Evolutionary conservation across 2,329 filamentous ascomycete species (phyloP), one percentile per base, ranked within the genome.

Genomic region (Capronia coronata): DNA sequence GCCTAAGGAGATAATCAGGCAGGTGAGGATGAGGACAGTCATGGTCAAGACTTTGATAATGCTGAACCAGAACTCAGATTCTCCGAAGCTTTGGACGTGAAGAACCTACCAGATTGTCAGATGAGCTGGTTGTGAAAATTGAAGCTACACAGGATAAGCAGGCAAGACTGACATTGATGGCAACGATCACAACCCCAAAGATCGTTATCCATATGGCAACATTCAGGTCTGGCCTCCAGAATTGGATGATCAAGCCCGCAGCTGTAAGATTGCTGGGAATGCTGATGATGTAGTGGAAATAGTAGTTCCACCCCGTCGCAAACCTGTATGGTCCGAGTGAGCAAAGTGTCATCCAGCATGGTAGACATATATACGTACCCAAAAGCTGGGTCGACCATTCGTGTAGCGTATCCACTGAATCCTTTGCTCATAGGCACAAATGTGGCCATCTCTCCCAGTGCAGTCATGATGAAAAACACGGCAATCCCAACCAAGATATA

Each of bases 1-100:
- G 2, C 83, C 83, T 62, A 87, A 82, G 68, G 89, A 76, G 65
- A 82, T 85, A 59, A 88, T 84, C 56, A 76, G 80, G 59, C 89
- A 86, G 63, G 90, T 43, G 27, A 46, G 82, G 71, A 87, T 76
- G 70, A 89, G 87, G 35, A 84, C 84, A 37, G 86, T 46, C 32
- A 89, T 79, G 22, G 84, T 86, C 43, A 88, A 60, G 48, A 90
- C 83, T 67, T 91, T 91, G 72, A 91, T 80, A 49, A 75, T 79
- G 4, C 84, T 82, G 59, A 90, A 81, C 77, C 82, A 88, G 68
- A 89, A 87, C 64, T 91, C 87, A 22, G 87, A 44, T 32, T 49
- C n/a, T 23, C 30, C 29, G 21, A n/a, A 27, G 5, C 27, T 75
- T n/a, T n/a, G n/a, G n/a, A n/a, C n/a, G n/a, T n/a, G n/a, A n/a